Evolutionary conservation across 2,329 filamentous ascomycete species (phyloP).

Genomic region (Sphaerulina musiva): DNA sequence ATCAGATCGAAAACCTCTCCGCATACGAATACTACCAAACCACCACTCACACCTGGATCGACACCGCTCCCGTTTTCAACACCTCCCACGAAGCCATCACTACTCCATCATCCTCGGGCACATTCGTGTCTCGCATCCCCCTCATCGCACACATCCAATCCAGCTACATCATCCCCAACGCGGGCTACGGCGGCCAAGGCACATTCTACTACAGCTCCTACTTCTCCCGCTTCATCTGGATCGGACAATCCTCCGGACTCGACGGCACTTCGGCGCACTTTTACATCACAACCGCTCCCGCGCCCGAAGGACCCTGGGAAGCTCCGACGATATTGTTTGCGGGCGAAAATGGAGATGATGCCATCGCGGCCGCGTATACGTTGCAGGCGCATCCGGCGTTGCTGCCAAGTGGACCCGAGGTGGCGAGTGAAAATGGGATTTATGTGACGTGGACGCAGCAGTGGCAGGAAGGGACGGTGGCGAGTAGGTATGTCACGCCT

Average conservation of each 20-base stretch:
- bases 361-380: constrained; percentile 13
- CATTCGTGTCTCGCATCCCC: not conserved
- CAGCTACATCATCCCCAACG: constrained; percentile 22
- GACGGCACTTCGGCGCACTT: constrained; percentile 20
- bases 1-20: constrained; percentile 18
- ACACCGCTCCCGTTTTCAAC: constrained; percentile 14
- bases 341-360: constrained; percentile 18
- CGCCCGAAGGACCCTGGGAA: constrained; percentile 31
- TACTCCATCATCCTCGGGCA: not conserved
- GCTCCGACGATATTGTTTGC: constrained; percentile 19
- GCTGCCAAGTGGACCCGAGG: constrained; percentile 7
- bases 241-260: constrained; percentile 21
- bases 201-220: constrained; percentile 29
- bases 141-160: not conserved
- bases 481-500: constrained; percentile 17
- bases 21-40: constrained; percentile 23
- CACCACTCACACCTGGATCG: constrained; percentile 16
- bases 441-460: constrained; percentile 22
- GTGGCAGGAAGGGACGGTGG: constrained; percentile 11
- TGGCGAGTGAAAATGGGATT: constrained; percentile 17
- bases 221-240: constrained; percentile 29
- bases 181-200: constrained; percentile 26
- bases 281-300: constrained; percentile 28
- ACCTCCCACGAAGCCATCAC: not conserved
- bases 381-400: constrained; percentile 24